Base-by-base conservation (phyloP, 2,329 filamentous ascomycete species). In the Beauveria rudraprayagi region DNA sequence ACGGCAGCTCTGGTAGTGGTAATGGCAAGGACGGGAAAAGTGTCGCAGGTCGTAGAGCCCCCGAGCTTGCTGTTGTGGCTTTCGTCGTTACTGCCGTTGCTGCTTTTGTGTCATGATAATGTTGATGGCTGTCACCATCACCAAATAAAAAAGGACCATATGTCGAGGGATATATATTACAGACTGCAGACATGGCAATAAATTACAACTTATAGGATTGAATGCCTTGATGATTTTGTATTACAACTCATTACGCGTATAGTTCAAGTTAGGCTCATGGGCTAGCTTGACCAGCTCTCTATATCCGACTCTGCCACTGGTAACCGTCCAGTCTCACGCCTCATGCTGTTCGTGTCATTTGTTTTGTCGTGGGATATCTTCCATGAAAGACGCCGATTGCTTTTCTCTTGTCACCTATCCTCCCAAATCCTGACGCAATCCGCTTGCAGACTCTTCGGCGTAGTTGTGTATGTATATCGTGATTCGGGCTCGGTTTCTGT, bases 51-150 rank as follows among this genome's bases (percentile, higher is more conserved):
- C 53, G 46, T 22, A 17, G 50, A 26, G 40, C 40, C 9, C 60
- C 60, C 1, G 58, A 24, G 41, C 16, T 59, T 28, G 44, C 56
- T 24, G 62, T 52, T 1, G 55, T 26, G 61, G 50, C 44, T 63
- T 66, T 53, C 64, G 68, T 61, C 65, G 41, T 68, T 63, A 1
- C 63, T 64, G n/a, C 65, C 66, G 51, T 56, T 65, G 40, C 65
- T 26, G 56, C 61, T 40, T 11, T 57, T 24, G 17, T 57, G 26
- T 50, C 51, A 9, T 54, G 28, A 46, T 22, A 4, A 11, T 40
- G 22, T 30, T 30, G 28, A 34, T 34, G 30, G 22, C 30, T 4
- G n/a, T 24, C 37, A 53, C 24, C 28, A 40, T 22, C 6, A 52
- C 37, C 28, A 44, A 24, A 26, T 26, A 26, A 56, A 19, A 19